phyloP scores from a whole-genome alignment of 192 early-diverging fungal genomes.

The Gryganskiella cystojenkinii region DNA sequence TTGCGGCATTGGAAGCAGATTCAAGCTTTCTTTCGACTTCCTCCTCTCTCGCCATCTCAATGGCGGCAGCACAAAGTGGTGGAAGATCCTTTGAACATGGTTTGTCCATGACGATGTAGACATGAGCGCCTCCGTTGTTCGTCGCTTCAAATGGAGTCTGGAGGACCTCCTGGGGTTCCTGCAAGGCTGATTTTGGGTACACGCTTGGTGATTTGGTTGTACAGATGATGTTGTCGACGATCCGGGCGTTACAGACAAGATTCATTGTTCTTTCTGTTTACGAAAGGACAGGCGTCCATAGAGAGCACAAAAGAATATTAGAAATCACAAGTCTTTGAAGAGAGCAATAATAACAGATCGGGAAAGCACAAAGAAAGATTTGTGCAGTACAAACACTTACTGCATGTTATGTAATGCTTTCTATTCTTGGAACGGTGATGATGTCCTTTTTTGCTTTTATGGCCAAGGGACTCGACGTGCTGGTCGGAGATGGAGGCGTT shows the following conservation, averaged over 20 bases:
- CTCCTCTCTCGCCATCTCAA: neutral
- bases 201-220: neutral
- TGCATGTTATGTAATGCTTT: too few relatives aligned
- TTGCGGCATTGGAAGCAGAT: neutral
- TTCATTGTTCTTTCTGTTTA: neutral
- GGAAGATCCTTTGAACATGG: slow-evolving; percentile 14
- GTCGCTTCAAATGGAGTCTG: neutral
- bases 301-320: neutral
- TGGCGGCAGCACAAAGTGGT: neutral
- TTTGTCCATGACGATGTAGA: slow-evolving; percentile 2
- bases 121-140: neutral
- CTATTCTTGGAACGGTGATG: too few relatives aligned
- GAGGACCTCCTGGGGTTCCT: neutral
- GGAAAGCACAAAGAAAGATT: too few relatives aligned
- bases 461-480: neutral
- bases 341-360: too few relatives aligned
- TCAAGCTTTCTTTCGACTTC: neutral
- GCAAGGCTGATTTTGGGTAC: neutral
- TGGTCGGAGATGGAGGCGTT: neutral
- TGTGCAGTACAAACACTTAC: too few relatives aligned
- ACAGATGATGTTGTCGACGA: slow-evolving; percentile 10
- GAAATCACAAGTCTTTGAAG: slow-evolving; percentile 1
- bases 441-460: neutral
- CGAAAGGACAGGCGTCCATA: neutral
- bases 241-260: neutral